These are phyloP conservation scores for Coelastrella sp. DNA, from an alignment of 139 green algal species.

Conservation along the genomic window DNA sequence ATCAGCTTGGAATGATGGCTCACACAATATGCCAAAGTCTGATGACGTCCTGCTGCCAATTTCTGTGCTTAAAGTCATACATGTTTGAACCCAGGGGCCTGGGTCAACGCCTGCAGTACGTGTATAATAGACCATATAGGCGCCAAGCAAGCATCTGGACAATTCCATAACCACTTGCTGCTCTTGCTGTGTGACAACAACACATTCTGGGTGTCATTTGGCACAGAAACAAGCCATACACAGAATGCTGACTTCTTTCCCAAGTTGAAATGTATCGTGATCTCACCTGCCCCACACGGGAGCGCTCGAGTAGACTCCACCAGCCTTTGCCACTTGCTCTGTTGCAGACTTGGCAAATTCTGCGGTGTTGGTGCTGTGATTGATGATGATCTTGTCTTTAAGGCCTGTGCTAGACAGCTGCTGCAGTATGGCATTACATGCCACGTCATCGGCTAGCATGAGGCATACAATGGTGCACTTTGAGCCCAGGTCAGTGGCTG, in stretches of 20 bases:
- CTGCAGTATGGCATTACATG: background rate
- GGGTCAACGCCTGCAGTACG: no score
- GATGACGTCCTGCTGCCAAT: no score
- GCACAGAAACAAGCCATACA: no score
- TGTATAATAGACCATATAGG: no score
- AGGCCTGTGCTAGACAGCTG: slow-evolving; percentile 5
- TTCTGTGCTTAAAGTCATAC: no score
- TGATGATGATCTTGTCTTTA: slow-evolving; percentile 36
- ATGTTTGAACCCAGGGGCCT: no score
- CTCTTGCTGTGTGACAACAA: no score
- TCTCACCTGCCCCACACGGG: slow-evolving; percentile 53
- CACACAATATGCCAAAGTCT: background rate
- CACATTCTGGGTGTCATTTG: no score
- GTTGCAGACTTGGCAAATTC: slow-evolving; percentile 26
- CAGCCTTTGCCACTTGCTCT: background rate
- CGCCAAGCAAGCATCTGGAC: no score
- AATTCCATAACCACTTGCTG: no score
- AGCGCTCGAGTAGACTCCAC: slow-evolving; percentile 5
- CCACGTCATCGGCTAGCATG: slow-evolving; percentile 36
- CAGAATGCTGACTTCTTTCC: no score
- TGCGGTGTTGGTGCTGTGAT: slow-evolving; percentile 49
- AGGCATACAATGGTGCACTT: slow-evolving; percentile 10
- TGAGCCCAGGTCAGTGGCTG: background rate
- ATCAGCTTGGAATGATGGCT: background rate
- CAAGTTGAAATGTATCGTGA: no score